These are phyloP conservation scores for Psidium guajava DNA, from an alignment of 345 rosid species.

Conservation along the genomic window DNA sequence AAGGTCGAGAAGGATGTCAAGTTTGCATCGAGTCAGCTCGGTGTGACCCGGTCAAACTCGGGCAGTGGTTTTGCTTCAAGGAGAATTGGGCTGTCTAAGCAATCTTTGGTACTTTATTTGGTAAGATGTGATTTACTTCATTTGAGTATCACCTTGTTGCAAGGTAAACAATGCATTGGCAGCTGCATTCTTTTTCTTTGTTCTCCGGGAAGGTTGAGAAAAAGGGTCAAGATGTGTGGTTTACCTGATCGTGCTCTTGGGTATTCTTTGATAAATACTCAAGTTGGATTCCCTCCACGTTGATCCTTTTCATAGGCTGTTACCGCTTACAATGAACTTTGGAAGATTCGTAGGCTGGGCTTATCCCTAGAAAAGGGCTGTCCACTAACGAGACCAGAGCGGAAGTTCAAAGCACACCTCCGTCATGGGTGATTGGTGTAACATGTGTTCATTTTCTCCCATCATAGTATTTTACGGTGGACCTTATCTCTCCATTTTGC, in stretches of 20 bases:
- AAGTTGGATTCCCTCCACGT: background rate
- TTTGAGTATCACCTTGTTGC: background rate
- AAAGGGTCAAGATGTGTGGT: background rate
- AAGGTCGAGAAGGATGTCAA: constrained; percentile 11
- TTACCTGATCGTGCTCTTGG: background rate
- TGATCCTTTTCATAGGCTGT: background rate
- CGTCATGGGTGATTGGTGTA: background rate
- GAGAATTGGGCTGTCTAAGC: constrained; percentile 22
- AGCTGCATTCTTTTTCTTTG: background rate
- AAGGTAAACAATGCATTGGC: background rate
- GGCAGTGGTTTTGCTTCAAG: constrained; percentile 10
- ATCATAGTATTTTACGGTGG: background rate
- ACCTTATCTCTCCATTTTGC: background rate
- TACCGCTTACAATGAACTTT: background rate
- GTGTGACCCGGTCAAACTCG: constrained; percentile 6
- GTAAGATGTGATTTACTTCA: constrained; percentile 6
- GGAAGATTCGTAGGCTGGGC: background rate
- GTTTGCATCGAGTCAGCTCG: background rate
- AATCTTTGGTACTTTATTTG: constrained; percentile 17
- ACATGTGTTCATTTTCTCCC: background rate
- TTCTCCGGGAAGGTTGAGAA: background rate
- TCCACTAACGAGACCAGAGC: background rate
- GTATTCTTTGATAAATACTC: background rate
- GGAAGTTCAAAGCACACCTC: background rate
- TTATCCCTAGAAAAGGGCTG: background rate